phyloP scores from a whole-genome alignment of 2,329 filamentous ascomycete genomes.

The Mycosphaerella arachidis region DNA sequence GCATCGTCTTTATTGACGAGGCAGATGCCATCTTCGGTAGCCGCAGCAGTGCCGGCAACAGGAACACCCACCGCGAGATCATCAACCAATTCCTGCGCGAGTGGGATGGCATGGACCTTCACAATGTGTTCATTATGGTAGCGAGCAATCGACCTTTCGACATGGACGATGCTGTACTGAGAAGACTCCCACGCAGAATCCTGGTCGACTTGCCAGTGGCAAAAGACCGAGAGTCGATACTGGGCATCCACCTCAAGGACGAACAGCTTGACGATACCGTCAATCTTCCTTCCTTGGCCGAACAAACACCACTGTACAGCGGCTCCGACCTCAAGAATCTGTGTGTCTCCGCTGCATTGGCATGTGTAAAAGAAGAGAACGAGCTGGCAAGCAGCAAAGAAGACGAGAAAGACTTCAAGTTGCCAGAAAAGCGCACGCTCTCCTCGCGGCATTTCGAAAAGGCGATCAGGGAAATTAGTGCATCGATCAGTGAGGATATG shows the following conservation, averaged over 20 bases:
- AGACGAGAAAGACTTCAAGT: constrained; percentile 46
- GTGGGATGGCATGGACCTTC: constrained; percentile 83
- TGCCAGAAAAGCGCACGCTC: constrained; percentile 66
- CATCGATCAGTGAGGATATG: constrained; percentile 94
- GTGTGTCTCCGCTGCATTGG: constrained; percentile 72
- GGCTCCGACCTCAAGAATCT: constrained; percentile 81
- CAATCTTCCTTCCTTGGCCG: constrained; percentile 58
- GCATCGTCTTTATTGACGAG: constrained; percentile 95
- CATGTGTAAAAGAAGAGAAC: constrained; percentile 72
- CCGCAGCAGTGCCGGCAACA: constrained; percentile 60
- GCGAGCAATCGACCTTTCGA: constrained; percentile 95
- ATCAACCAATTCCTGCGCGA: constrained; percentile 96
- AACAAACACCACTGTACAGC: constrained; percentile 70
- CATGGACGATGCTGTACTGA: constrained; percentile 79
- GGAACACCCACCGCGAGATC: constrained; percentile 74
- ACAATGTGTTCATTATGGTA: constrained; percentile 92
- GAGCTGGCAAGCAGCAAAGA: constrained; percentile 33
- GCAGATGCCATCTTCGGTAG: constrained; percentile 87
- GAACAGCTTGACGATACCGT: constrained; percentile 61
- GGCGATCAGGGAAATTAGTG: constrained; percentile 81
- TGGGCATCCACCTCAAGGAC: constrained; percentile 65
- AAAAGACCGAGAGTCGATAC: constrained; percentile 62
- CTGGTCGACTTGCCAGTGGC: constrained; percentile 69
- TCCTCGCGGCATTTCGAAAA: constrained; percentile 71
- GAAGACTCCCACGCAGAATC: constrained; percentile 68